Evolutionary conservation across 2,329 filamentous ascomycete genomes (phyloP), one percentile per base, ranked within the genome.

Genomic region (Laburnicola sp.): DNA sequence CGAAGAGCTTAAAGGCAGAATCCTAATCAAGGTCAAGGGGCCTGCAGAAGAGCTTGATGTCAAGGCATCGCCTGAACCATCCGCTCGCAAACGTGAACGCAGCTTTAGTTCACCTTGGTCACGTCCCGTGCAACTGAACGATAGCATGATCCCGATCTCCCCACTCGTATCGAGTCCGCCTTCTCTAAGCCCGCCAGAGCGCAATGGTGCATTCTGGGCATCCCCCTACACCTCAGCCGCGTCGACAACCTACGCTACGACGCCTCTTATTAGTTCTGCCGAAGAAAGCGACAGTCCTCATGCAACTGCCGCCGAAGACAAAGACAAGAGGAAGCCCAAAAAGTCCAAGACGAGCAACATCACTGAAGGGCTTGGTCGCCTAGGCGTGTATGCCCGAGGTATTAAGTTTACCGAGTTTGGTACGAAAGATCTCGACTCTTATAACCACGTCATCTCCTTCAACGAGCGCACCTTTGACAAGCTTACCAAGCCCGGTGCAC

Each of bases 371-470:
- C 82, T 99, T 4, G 93, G 92, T 11, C 87, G 89, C 32, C 82
- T 99, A 7, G 94, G 91, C 26, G 89, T 97, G 3, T 88, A 87
- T 61, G 80, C 83, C n/a, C 80, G 82, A 57, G 85, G 85, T 23
- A 83, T 96, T 72, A 96, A 95, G 69, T 96, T 94, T 71, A 82
- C 83, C 30, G 88, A 89, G 36, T 96, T 96, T 67, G 84, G 86
- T 50, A 82, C 83, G 9, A 78, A 86, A 0, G 89, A 93, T 54
- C 92, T 91, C 62, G 91, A 90, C 75, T 84, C 85, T 36, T 94
- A 86, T 77, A 97, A 97, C 72, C 94, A 99, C 75, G 89, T 97
- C 63, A 92, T 94, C 72, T 97, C 94, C 0, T 91, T 97, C 75
- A 90, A 91, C 70, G 94, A 99, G 76, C 85, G 86, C 50, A 91